phyloP scores from a whole-genome alignment of 352 stramenopile genomes.

The Globisporangium viniferum region DNA sequence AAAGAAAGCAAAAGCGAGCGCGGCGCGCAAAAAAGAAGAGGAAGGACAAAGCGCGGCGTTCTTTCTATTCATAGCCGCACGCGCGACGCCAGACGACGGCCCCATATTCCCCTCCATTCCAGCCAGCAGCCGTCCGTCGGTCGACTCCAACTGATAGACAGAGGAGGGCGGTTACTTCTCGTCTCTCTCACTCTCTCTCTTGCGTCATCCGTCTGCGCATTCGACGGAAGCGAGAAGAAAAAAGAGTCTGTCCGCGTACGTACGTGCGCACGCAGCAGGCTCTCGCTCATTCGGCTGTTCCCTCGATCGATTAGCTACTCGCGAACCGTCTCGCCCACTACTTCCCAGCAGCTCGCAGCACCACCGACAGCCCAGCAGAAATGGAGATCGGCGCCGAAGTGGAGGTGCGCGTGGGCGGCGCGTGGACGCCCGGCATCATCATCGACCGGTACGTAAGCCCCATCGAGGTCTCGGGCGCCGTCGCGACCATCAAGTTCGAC shows the following conservation, averaged over 20 bases:
- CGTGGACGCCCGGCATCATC: conserved; percentile 51
- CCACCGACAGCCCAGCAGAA: neutral
- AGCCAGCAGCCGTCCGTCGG: neutral
- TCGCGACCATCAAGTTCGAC: conserved; percentile 66
- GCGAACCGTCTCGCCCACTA: neutral
- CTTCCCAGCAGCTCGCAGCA: neutral
- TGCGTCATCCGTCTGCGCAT: neutral
- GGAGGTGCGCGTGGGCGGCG: conserved; percentile 44
- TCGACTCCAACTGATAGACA: neutral
- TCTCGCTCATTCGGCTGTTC: neutral
- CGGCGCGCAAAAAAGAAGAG: neutral
- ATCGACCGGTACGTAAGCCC: conserved; percentile 64
- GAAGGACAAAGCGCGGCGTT: neutral
- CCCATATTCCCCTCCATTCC: neutral
- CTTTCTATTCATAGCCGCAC: conserved; percentile 12
- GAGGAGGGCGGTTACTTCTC: neutral
- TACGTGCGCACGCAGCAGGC: neutral
- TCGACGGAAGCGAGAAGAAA: neutral
- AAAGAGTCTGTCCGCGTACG: neutral
- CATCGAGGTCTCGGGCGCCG: conserved; percentile 44
- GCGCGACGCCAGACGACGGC: neutral
- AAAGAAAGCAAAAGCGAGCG: neutral
- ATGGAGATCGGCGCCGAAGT: conserved; percentile 73
- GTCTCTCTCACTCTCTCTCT: neutral
- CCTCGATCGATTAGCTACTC: neutral